Evolutionary conservation across 345 rosid species (phyloP).

Genomic region (Moringa oleifera): DNA sequence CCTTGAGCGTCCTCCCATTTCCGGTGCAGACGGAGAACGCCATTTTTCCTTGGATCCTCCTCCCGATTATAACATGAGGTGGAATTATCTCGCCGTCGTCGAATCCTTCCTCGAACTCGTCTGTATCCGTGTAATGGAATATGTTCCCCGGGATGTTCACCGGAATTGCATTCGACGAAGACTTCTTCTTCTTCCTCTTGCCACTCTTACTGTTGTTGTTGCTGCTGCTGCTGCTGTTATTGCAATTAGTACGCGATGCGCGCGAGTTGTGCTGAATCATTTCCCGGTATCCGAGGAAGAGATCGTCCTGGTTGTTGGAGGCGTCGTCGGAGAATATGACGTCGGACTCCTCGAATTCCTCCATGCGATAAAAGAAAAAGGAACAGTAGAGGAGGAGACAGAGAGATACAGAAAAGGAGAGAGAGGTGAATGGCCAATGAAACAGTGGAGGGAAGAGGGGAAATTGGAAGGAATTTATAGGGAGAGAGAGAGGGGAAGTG

Average conservation of each 20-base stretch:
- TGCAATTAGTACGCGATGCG: neutral
- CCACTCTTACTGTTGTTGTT: conserved; percentile 8
- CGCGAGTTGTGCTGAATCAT: neutral
- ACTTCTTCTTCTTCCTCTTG: conserved; percentile 23
- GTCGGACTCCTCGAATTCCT: conserved; percentile 52
- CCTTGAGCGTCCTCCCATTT: conserved; percentile 79
- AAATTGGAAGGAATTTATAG: conserved; percentile 9
- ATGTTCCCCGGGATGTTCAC: conserved; percentile 21
- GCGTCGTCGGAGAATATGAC: conserved; percentile 34
- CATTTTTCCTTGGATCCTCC: conserved; percentile 54
- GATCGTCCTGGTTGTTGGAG: too few species aligned
- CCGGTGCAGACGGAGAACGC: conserved; percentile 67
- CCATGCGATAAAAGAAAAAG: conserved; percentile 20
- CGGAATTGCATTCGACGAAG: conserved; percentile 29
- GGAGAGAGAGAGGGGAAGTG: conserved; percentile 10
- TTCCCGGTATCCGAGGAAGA: neutral
- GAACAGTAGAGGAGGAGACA: neutral
- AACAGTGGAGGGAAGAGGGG: neutral
- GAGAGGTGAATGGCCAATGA: neutral
- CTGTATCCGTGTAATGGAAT: conserved; percentile 11
- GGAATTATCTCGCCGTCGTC: conserved; percentile 36
- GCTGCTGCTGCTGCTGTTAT: neutral
- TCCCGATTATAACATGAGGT: conserved; percentile 52
- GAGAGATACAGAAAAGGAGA: too few species aligned
- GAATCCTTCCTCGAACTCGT: conserved; percentile 20